A percentile compares a stretch with the other conserved stretches of the same genome.
phyloP scores from a whole-genome alignment of 1,284 basidiomycete species.

The Tetrapyrgos nigripes region DNA sequence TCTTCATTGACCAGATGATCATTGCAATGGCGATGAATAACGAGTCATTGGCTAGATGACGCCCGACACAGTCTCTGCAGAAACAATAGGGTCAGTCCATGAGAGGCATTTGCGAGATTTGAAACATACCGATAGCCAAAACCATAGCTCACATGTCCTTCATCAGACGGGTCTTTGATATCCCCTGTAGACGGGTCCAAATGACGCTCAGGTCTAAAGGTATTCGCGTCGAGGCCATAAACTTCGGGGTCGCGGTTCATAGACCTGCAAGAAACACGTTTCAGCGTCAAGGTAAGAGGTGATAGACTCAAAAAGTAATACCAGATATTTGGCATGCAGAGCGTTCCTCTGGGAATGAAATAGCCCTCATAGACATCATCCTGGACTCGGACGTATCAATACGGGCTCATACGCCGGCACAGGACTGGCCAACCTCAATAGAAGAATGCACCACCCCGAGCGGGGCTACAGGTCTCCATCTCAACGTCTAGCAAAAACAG shows the following conservation, averaged over 20 bases:
- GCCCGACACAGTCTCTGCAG: constrained; percentile 9
- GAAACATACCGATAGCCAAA: neutral
- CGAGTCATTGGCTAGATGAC: constrained; percentile 6
- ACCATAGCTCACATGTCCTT: neutral
- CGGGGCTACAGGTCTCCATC: constrained; percentile 18
- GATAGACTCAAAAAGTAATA: neutral
- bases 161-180: neutral
- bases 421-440: neutral
- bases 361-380: constrained; percentile 41
- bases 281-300: neutral
- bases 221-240: neutral
- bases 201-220: neutral
- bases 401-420: no score
- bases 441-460: constrained; percentile 1
- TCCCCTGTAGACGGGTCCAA: neutral
- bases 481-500: neutral
- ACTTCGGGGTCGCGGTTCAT: neutral
- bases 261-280: constrained; percentile 2
- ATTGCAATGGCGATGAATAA: constrained; percentile 8
- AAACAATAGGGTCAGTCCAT: neutral
- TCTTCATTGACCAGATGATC: constrained; percentile 2
- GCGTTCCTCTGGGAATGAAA: constrained; percentile 25
- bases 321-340: constrained; percentile 28
- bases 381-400: constrained; percentile 1
- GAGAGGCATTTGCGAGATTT: neutral